These are phyloP conservation scores for Schizophyllum amplum DNA, from an alignment of 1,284 basidiomycete species.

Conservation along the genomic window DNA sequence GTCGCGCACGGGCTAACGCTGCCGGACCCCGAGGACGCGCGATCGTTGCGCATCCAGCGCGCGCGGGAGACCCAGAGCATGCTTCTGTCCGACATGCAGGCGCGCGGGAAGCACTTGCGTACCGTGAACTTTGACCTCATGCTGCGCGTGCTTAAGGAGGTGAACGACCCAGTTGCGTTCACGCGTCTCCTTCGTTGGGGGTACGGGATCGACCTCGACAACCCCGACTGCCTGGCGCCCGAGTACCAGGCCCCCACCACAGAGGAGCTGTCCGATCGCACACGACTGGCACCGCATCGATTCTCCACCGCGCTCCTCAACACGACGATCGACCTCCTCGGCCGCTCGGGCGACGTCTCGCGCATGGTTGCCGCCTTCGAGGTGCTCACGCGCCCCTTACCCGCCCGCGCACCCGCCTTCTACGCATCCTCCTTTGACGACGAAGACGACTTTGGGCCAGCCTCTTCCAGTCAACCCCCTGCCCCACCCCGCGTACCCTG, in stretches of 20 bases:
- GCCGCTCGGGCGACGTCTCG: constrained; percentile 47
- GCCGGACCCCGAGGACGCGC: constrained; percentile 35
- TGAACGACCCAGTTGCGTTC: constrained; percentile 44
- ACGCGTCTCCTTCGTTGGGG: constrained; percentile 49
- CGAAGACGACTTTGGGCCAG: constrained; percentile 50
- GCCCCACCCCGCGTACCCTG: constrained; percentile 31
- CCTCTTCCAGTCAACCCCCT: constrained; percentile 33
- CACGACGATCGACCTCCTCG: constrained; percentile 61
- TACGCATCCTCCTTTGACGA: constrained; percentile 50
- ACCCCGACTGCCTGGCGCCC: constrained; percentile 55
- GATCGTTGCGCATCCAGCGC: constrained; percentile 30
- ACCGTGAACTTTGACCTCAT: constrained; percentile 54
- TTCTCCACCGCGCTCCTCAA: constrained; percentile 66
- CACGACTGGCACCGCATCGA: constrained; percentile 26
- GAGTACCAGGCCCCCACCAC: constrained; percentile 26
- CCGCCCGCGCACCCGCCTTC: constrained; percentile 30
- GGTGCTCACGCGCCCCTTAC: constrained; percentile 61
- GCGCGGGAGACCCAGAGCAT: constrained; percentile 32
- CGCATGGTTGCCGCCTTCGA: constrained; percentile 69
- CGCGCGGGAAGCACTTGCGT: constrained; percentile 37
- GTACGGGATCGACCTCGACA: constrained; percentile 67
- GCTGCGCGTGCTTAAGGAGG: constrained; percentile 61
- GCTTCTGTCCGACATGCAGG: constrained; percentile 52
- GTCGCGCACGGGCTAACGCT: constrained; percentile 57
- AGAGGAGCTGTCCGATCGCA: constrained; percentile 13